Base-by-base conservation (phyloP, 139 green algal species). In the Chlamydomonas schloesseri region DNA sequence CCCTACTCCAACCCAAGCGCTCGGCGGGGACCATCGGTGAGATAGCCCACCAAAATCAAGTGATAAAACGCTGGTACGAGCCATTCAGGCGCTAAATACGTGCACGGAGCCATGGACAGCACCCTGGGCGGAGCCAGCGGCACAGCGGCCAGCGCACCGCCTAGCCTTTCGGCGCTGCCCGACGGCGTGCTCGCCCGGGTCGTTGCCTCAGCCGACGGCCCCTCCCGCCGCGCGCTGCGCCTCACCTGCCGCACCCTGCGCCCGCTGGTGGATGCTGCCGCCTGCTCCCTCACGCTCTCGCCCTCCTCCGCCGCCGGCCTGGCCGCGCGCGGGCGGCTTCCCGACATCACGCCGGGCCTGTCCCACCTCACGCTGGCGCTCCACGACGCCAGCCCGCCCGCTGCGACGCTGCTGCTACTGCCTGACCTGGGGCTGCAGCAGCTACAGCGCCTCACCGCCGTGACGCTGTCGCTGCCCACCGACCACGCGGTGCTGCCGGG, bases 151-250 rank as follows among this genome's bases (percentile, higher is more conserved):
- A 15, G 53, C 53, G 57, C 17, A 15, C 17, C 57, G 2, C 8
- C 24, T 23, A 67, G 60, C 60, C 60, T 67, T 3, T 17, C 60
- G 2, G 2, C 17, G 17, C 76, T 83, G 42, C 76, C 76, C 21
- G 60, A 73, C 71, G 76, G 76, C 8, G 62, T 83, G 11, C 76
- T 83, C 10, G 18, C 42, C 4, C 76, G 76, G 26, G 73, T 83
- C 62, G n/a, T 83, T 15, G 34, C 71, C 23, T 28, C 60, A 17
- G 37, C 60, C 36, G 60, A 73, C 29, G 34, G 24, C 29, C 28
- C 53, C 28, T 53, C 60, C 34, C 76, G 60, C 8, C 78, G 78
- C 6, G 37, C 72, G 46, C 64, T 84, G 46, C 78, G 78, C 17
- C 78, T 74, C 29, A 69, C 46, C 31, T 31, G 64, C 64, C 29